Conservation (phyloP, 345 rosid species). For the Aethionema arabicum region DNA sequence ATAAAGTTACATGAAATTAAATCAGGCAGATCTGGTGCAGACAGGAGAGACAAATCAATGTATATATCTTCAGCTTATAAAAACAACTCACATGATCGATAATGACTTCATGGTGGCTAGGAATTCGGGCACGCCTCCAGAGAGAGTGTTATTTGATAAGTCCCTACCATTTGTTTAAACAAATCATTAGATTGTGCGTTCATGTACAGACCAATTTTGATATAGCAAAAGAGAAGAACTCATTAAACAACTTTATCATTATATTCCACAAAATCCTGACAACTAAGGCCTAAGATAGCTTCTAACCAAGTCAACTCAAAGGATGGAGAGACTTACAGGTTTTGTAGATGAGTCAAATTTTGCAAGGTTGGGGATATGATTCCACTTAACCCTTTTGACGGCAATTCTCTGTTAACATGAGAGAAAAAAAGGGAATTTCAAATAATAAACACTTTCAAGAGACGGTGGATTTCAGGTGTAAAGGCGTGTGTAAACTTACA, state of each 20-base stretch:
- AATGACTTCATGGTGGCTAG: constrained; percentile 36
- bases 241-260: too few species aligned
- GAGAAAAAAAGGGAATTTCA: not conserved
- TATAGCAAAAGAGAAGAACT: too few species aligned
- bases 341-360: constrained; percentile 34
- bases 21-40: not conserved
- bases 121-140: constrained; percentile 44
- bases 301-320: not conserved
- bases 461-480: not conserved
- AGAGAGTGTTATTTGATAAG: constrained; percentile 42
- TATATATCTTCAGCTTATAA: not conserved
- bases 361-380: constrained; percentile 31
- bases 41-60: not conserved
- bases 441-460: not conserved
- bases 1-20: not conserved
- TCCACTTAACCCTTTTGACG: constrained; percentile 45
- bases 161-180: constrained; percentile 31
- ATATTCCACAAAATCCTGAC: not conserved
- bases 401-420: constrained; percentile 33
- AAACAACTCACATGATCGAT: constrained; percentile 38
- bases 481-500: constrained; percentile 39
- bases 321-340: constrained; percentile 35
- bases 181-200: not conserved
- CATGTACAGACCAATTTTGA: too few species aligned
- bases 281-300: not conserved